Evolutionary conservation across 495 filamentous ascomycete species (phyloP).

Genomic region (Cryomyces minteri): DNA sequence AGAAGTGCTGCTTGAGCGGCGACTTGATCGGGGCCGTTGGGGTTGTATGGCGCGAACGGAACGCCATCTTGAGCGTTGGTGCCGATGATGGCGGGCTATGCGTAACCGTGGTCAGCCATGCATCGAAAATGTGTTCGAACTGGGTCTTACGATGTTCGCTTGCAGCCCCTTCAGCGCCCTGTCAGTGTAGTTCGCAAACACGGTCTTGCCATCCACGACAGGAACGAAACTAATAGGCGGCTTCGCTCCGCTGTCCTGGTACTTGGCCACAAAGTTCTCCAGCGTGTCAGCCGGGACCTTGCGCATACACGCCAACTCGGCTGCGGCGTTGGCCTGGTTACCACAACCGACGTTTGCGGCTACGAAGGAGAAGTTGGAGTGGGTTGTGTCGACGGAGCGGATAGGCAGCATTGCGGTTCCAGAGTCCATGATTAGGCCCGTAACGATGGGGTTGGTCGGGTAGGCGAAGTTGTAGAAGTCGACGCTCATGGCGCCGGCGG

Average conservation of each 20-base stretch:
- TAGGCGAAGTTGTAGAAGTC: constrained; percentile 29
- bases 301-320: constrained; percentile 30
- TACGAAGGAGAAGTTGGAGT: constrained; percentile 24
- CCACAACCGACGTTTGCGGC: constrained; percentile 27
- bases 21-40: constrained; percentile 1
- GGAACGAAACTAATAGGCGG: constrained; percentile 11
- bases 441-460: constrained; percentile 25
- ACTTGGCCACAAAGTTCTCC: constrained; percentile 17
- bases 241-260: constrained; percentile 7
- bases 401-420: constrained; percentile 9
- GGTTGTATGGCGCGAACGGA: constrained; percentile 8
- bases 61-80: constrained; percentile 10
- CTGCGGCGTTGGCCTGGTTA: constrained; percentile 14
- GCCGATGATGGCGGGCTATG: constrained; percentile 9
- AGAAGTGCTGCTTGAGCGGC: constrained; percentile 4
- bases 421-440: constrained; percentile 27
- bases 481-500: constrained; percentile 23
- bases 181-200: constrained; percentile 14
- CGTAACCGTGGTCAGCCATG: neutral
- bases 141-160: constrained; percentile 1
- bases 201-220: constrained; percentile 11
- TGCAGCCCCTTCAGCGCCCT: constrained; percentile 7
- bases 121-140: neutral
- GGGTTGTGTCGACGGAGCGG: neutral
- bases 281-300: constrained; percentile 20